Base-by-base conservation (phyloP, 1,139 yeast species). In the Yamadazyma blattariae region DNA sequence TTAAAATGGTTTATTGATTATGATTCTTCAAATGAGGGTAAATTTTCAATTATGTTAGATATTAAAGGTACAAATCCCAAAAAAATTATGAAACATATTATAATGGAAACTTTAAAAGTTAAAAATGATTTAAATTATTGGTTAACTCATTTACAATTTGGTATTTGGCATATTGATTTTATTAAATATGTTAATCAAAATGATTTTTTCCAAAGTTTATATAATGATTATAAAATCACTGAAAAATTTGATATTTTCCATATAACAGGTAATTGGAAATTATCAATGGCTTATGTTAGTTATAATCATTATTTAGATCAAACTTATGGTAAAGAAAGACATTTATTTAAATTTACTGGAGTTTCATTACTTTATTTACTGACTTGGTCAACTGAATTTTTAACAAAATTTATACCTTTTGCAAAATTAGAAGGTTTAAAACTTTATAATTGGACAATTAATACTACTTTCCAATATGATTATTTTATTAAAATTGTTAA, bases 381-480 rank as follows among this genome's bases (percentile, higher is more conserved):
- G 43, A 68, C 71, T 8, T 69, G 74, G 74, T 57, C 67, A 1
- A 35, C 45, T 3, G 64, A 56, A 2, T 70, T 67, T 35, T 44
- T 69, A 14, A 51, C 58, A 17, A 54, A 54, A 27, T 68, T 70
- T 39, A 45, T 69, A 34, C 76, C 76, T 0, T 47, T 64, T 13
- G 47, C 61, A 19, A 59, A 61, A 25, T 50, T 61, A 4, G 65
- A 75, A 30, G 64, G 73, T 36, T 56, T 83, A 37, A 68, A 72
- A 33, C 62, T 87, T 12, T 87, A 79, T 58, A 63, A 85, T 15
- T 90, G 97, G 97, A 90, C 97, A 1, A 71, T 88, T 29, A 90
- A 90, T 55, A 66, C 61, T 29, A 59, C 59, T 28, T 45, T 49
- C 7, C 79, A 82, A 37, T 67, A 77, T 36, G 74, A 76, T 40